Evolutionary conservation across 2,329 filamentous ascomycete species (phyloP), one percentile per base, ranked within the genome.

Genomic region (Trichothecium roseum): DNA sequence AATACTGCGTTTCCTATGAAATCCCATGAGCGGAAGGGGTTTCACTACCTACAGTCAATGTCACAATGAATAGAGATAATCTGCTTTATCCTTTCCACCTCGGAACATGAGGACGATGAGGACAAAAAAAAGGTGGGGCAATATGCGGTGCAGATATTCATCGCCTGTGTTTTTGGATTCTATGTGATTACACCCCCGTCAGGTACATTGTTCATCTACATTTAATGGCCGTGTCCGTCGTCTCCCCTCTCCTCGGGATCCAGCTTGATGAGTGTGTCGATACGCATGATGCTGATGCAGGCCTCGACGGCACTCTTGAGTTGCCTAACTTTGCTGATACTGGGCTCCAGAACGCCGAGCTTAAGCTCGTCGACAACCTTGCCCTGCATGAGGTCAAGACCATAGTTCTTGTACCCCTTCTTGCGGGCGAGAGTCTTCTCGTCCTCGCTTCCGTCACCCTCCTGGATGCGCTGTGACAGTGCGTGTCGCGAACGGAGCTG

Each of bases 381-480:
- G 48, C 91, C 91, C 58, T 84, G 87, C 38, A 70, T 70, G 51
- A 98, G 68, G 60, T 98, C 93, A 39, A 98, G 69, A 34, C 91
- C 91, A 60, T 98, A 98, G 72, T 98, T 98, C 68, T 89, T 91
- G 72, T 96, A 98, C 50, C 84, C 84, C 78, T 94, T 95, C 66
- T 89, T 91, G 62, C 85, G 86, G 33, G 87, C 86, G 39, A 91
- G 72, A 36, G 78, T 79, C 72, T 93, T 94, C 60, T 91, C 86
- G 51, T 94, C 82, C 59, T 89, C 84, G 47, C 76, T 79, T 35
- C 73, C 78, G 48, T 88, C 84, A n/a, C 81, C 81, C 45, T 94
- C 85, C 52, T 84, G 77, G 44, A 87, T 85, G 48, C 88, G 84
- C 65, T 98, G 91, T 39, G 88, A 94, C 34, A 95, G 74, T 24